phyloP scores from a whole-genome alignment of 345 rosid species.

The Clarkia xantiana region DNA sequence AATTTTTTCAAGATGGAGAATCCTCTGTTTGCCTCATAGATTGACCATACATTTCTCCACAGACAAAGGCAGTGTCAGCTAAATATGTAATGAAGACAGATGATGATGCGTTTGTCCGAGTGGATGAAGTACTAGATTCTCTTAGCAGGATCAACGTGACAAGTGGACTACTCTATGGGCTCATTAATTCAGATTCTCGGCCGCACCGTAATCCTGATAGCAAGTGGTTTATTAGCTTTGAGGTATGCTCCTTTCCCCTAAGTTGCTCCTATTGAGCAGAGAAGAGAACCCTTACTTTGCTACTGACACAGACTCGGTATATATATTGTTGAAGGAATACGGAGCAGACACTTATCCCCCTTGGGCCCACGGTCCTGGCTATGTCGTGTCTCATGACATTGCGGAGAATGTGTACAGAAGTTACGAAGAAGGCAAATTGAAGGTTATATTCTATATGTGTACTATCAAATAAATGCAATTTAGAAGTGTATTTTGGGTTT shows the following conservation, averaged over 20 bases:
- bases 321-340: slow-evolving; percentile 50
- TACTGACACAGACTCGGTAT: not conserved
- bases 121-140: slow-evolving; percentile 72
- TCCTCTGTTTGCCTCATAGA: slow-evolving; percentile 4
- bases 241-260: slow-evolving; percentile 29
- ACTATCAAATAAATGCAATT: not conserved
- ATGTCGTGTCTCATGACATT: slow-evolving; percentile 66
- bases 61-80: slow-evolving; percentile 67
- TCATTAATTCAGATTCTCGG: slow-evolving; percentile 66
- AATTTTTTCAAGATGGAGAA: too few relatives aligned
- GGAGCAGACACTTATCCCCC: slow-evolving; percentile 68
- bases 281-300: too few relatives aligned
- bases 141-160: slow-evolving; percentile 40
- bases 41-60: slow-evolving; percentile 13
- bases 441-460: slow-evolving; percentile 53
- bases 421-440: slow-evolving; percentile 37
- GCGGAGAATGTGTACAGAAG: slow-evolving; percentile 51
- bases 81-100: slow-evolving; percentile 95
- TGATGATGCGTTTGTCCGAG: slow-evolving; percentile 93
- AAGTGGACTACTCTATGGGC: slow-evolving; percentile 71
- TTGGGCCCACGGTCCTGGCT: slow-evolving; percentile 96
- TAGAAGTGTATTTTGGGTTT: too few relatives aligned
- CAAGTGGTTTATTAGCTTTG: slow-evolving; percentile 85
- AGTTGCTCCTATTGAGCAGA: too few relatives aligned
- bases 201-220: slow-evolving; percentile 83